phyloP scores from a whole-genome alignment of 768 basidiomycete genomes.

The Amanita inopinata region DNA sequence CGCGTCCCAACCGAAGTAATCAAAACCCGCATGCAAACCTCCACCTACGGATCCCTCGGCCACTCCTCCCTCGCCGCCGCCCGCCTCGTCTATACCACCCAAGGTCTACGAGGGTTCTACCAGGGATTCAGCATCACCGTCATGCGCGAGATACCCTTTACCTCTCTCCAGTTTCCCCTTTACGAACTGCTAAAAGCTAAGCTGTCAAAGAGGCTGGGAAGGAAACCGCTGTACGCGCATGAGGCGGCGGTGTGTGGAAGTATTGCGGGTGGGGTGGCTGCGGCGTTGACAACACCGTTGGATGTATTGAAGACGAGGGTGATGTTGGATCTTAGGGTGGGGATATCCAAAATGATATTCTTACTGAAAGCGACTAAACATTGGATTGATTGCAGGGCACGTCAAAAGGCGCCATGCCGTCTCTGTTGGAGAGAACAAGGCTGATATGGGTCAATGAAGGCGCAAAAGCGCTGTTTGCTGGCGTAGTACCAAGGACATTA shows the following conservation, averaged over 20 bases:
- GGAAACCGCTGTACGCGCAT: constrained; percentile 49
- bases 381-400: constrained; percentile 32
- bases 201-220: constrained; percentile 42
- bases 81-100: constrained; percentile 41
- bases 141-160: constrained; percentile 75
- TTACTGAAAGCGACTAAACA: not conserved
- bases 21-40: constrained; percentile 88
- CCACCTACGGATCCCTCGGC: constrained; percentile 50
- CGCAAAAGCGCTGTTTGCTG: constrained; percentile 65
- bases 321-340: constrained; percentile 85
- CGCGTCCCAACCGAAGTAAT: constrained; percentile 95
- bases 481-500: constrained; percentile 82
- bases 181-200: constrained; percentile 80
- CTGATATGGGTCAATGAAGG: constrained; percentile 73
- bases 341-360: constrained; percentile 13
- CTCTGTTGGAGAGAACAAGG: constrained; percentile 44
- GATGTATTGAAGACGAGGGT: constrained; percentile 96
- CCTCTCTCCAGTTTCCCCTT: constrained; percentile 90
- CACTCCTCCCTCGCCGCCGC: constrained; percentile 54
- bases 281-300: constrained; percentile 84
- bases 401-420: constrained; percentile 38
- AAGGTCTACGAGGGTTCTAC: constrained; percentile 77
- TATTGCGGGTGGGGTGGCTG: constrained; percentile 84
- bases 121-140: constrained; percentile 82
- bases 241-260: constrained; percentile 87